These are phyloP conservation scores for Tetraselmis chui DNA, from an alignment of 139 green algal genomes.

Conservation along the genomic window DNA sequence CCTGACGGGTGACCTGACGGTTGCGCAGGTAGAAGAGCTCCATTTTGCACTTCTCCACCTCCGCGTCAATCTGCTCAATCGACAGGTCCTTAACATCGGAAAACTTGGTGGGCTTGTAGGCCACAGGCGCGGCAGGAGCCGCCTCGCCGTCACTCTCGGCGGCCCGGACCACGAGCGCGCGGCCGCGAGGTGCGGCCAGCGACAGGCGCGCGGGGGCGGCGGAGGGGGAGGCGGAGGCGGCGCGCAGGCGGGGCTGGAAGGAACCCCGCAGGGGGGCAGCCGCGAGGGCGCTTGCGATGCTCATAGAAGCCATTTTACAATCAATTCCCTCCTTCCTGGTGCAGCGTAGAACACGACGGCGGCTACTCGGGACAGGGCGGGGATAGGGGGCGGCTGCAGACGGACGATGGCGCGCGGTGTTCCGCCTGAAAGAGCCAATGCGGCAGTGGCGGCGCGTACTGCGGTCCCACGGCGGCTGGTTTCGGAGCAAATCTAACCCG, in stretches of 20 bases:
- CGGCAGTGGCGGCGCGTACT: too few species aligned
- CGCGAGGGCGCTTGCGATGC: too few species aligned
- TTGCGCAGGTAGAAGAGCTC: slow-evolving; percentile 48
- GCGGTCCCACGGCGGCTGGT: too few species aligned
- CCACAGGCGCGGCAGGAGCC: background rate
- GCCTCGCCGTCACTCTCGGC: background rate
- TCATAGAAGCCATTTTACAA: too few species aligned
- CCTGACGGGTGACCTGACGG: slow-evolving; percentile 38
- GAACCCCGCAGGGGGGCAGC: too few species aligned
- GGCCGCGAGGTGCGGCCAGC: background rate
- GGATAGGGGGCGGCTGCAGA: too few species aligned
- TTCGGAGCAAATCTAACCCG: too few species aligned
- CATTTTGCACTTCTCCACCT: slow-evolving; percentile 33
- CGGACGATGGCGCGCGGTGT: too few species aligned
- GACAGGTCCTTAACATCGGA: slow-evolving; percentile 26
- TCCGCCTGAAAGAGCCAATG: too few species aligned
- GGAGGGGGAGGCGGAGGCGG: background rate
- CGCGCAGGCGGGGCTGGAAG: background rate
- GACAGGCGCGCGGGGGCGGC: background rate
- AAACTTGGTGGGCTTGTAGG: slow-evolving; percentile 19
- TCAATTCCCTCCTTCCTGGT: too few species aligned
- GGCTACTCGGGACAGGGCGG: too few species aligned
- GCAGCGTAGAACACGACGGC: too few species aligned
- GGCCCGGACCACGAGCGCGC: background rate
- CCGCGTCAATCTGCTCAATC: slow-evolving; percentile 28